These are phyloP conservation scores for Capsella bursapastoris DNA, from an alignment of 345 rosid species.

Conservation along the genomic window DNA sequence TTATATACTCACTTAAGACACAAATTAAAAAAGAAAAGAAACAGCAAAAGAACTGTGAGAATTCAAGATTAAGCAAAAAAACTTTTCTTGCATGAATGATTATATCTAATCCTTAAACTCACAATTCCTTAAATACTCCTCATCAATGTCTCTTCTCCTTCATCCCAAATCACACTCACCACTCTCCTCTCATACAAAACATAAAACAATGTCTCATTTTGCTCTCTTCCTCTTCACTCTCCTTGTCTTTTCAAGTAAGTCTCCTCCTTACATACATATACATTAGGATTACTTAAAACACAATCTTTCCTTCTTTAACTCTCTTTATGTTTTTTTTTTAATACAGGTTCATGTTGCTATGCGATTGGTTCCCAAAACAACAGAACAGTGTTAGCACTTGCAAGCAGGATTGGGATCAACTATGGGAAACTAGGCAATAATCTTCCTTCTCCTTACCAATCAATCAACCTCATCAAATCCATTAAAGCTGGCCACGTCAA, in stretches of 20 bases:
- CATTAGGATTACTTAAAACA: neutral
- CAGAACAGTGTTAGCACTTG: slow-evolving; percentile 19
- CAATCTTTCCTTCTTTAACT: slow-evolving; percentile 2
- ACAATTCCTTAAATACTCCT: slow-evolving; percentile 20
- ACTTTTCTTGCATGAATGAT: slow-evolving; percentile 46
- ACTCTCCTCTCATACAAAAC: slow-evolving; percentile 12
- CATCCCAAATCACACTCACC: slow-evolving; percentile 18
- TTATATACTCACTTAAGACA: slow-evolving; percentile 10
- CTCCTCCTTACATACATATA: slow-evolving; percentile 1
- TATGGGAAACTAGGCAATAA: slow-evolving; percentile 48
- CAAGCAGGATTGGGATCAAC: slow-evolving; percentile 43
- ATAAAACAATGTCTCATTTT: slow-evolving; percentile 32
- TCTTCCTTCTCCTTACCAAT: slow-evolving; percentile 60
- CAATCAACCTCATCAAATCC: slow-evolving; percentile 55
- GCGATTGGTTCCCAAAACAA: slow-evolving; percentile 21
- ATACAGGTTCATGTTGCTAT: slow-evolving; percentile 32
- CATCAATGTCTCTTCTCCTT: slow-evolving; percentile 22
- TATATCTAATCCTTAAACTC: slow-evolving; percentile 21
- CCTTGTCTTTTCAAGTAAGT: slow-evolving; percentile 42
- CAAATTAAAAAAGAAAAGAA: slow-evolving; percentile 11
- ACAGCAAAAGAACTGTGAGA: slow-evolving; percentile 39
- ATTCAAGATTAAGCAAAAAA: slow-evolving; percentile 29
- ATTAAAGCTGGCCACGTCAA: slow-evolving; percentile 59
- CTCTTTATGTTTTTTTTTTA: no score
- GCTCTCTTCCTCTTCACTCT: slow-evolving; percentile 33